phyloP scores from a whole-genome alignment of 306 rosid species.

The Castanea sativa region DNA sequence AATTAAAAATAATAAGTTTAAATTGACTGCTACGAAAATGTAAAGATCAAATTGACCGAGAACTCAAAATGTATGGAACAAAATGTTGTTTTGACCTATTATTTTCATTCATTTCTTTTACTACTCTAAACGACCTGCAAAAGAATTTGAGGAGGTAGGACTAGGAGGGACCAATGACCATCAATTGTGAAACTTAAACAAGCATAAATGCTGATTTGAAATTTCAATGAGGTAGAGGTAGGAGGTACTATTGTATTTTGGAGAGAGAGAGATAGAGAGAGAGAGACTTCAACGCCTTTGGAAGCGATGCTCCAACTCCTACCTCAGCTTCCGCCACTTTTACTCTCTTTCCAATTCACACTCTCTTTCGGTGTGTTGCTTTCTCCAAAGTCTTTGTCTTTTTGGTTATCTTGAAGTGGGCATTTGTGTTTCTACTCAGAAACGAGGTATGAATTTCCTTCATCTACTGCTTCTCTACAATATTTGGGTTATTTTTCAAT shows the following conservation, averaged over 20 bases:
- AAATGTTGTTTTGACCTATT: no score
- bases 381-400: not conserved
- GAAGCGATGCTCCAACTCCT: constrained; percentile 83
- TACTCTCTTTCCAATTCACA: constrained; percentile 77
- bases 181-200: no score
- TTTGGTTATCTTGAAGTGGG: not conserved
- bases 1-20: no score
- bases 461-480: not conserved
- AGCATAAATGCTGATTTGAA: no score
- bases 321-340: constrained; percentile 79
- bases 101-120: no score
- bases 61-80: no score
- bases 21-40: no score
- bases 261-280: constrained; percentile 2
- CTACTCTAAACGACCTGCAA: no score
- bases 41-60: no score
- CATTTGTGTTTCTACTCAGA: constrained; percentile 46
- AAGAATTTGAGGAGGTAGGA: no score
- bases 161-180: no score
- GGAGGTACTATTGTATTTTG: constrained; percentile 67
- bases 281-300: constrained; percentile 75
- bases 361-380: constrained; percentile 48
- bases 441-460: constrained; percentile 55
- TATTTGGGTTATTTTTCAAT: not conserved
- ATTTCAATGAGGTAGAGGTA: no score